Conservation (phyloP, 2,329 filamentous ascomycete species). For the Aspergillus thermomutatus region DNA sequence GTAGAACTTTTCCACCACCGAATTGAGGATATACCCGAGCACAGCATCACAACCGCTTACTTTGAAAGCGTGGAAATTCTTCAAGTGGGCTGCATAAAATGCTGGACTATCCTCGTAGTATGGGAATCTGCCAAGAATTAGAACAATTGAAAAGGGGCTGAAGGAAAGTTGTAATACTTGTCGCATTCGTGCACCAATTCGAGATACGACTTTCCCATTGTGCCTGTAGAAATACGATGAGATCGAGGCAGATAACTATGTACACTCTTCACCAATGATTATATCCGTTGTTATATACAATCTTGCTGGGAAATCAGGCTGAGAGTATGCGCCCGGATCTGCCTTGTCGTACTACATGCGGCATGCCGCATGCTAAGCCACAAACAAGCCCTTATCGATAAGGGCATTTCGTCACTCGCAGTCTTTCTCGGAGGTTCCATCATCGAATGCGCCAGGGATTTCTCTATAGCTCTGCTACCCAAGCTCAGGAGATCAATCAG, state of each 20-base stretch:
- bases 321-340: neutral
- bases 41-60: constrained; percentile 62
- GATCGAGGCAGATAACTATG: neutral
- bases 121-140: constrained; percentile 62
- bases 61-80: constrained; percentile 62
- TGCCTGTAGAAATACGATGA: constrained; percentile 1
- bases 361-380: neutral
- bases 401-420: constrained; percentile 27
- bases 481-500: neutral
- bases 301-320: neutral
- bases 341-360: neutral
- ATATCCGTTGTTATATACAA: neutral
- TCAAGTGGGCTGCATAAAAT: constrained; percentile 52
- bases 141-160: neutral
- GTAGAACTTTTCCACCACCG: constrained; percentile 40
- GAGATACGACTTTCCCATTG: constrained; percentile 46
- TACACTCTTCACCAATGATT: neutral
- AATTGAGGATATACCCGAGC: constrained; percentile 58
- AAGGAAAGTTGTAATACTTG: constrained; percentile 33
- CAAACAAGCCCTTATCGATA: constrained; percentile 27
- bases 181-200: constrained; percentile 58
- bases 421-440: constrained; percentile 26
- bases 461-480: constrained; percentile 5
- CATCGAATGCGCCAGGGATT: constrained; percentile 16
- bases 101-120: constrained; percentile 62